Conservation (phyloP, 768 basidiomycete species). For the Mycena maculata region DNA sequence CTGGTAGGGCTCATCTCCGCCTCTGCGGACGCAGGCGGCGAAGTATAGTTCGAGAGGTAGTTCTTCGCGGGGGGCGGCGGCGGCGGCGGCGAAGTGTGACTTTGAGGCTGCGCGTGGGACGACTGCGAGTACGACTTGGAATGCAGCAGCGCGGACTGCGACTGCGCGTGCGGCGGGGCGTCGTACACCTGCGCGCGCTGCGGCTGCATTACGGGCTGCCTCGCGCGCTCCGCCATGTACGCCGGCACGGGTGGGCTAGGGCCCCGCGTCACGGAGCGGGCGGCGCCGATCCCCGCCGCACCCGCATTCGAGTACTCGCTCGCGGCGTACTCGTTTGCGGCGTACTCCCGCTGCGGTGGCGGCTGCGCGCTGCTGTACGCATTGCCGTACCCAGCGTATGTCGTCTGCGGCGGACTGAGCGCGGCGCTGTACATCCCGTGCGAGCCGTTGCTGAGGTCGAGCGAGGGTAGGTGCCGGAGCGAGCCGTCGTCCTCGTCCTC, state of each 20-base stretch:
- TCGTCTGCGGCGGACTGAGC: neutral
- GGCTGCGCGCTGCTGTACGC: no score
- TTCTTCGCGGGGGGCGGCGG: no score
- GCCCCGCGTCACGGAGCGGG: neutral
- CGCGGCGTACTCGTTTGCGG: neutral
- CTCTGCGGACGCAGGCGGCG: no score
- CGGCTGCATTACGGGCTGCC: neutral
- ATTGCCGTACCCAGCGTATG: neutral
- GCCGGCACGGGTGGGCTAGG: neutral
- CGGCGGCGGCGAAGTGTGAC: no score
- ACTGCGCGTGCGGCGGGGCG: neutral
- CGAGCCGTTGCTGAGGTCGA: neutral
- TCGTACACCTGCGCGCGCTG: neutral
- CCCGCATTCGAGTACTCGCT: neutral
- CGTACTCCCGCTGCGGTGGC: no score
- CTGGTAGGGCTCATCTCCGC: no score
- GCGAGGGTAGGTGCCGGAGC: neutral
- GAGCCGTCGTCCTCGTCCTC: constrained; percentile 3
- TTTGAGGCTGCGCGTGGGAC: no score
- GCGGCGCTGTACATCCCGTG: neutral
- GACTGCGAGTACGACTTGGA: neutral
- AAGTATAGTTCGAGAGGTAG: no score
- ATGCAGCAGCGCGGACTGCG: constrained; percentile 8
- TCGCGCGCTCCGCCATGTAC: no score
- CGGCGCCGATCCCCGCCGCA: neutral